Evolutionary conservation across 805 yeast species (phyloP), one percentile per base, ranked within the genome.

Genomic region (Metschnikowia orientalis): DNA sequence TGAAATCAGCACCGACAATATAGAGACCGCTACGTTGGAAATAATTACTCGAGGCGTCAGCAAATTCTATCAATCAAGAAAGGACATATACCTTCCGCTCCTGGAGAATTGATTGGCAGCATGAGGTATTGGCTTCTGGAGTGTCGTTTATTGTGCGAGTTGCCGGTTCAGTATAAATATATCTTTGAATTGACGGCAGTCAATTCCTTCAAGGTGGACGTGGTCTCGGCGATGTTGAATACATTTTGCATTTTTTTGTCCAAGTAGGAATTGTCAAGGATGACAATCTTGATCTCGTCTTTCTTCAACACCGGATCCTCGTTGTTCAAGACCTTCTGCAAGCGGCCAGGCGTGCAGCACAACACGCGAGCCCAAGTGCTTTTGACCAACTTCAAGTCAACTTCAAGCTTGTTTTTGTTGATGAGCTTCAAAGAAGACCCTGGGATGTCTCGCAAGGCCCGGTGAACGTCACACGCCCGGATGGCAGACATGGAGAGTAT

Each of bases 381-480:
- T 37, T 57, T 52, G 24, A 76, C 55, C 18, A 67, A 42, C 30
- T 64, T 62, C 34, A 74, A 48, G 49, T 86, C 95, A 26, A 79
- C 80, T 19, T 73, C 69, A 28, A 83, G 51, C 44, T 80, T 79
- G 53, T 83, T 85, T 59, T 86, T 86, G 41, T 80, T 74, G 49
- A 86, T 85, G 29, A 86, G 53, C 54, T 85, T 86, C 29, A 84
- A 47, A 4, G 87, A 73, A 0, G 79, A 73, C 8, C 75, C 70
- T 23, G 63, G 47, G n/a, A 65, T 38, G 35, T 48, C 69, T 53
- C 58, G 67, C 34, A 73, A 56, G 1, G 83, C 77, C 44, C 95
- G 72, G 51, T 74, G 81, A 2, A 87, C 70, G 48, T 89, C 96
- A 50, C 96, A 90, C 2, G 87, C 92, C 45, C 97, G 71, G 15